Evolutionary conservation across 2,329 filamentous ascomycete species (phyloP).

Genomic region (Nannizzia gypsea): DNA sequence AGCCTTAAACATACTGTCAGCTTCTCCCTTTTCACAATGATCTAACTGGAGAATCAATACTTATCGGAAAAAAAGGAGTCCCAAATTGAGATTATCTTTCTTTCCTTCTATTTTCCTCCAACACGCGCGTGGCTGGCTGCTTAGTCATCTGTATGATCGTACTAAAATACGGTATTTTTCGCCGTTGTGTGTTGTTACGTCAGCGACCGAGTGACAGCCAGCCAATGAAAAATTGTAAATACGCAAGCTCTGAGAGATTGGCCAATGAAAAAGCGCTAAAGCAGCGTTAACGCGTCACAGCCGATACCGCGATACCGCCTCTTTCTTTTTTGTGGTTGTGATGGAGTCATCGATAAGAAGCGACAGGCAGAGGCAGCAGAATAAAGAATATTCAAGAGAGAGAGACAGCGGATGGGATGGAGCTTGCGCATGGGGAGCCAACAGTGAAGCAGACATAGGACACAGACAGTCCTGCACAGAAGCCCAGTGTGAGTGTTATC

Average conservation of each 20-base stretch:
- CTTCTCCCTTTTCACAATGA: too few species aligned
- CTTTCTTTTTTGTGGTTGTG: background rate
- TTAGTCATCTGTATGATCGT: background rate
- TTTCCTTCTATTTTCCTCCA: too few species aligned
- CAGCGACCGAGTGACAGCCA: background rate
- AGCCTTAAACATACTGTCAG: too few species aligned
- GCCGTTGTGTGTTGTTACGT: constrained; percentile 3
- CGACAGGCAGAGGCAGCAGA: too few species aligned
- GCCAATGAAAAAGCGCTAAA: background rate
- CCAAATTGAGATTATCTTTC: too few species aligned
- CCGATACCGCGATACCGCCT: background rate
- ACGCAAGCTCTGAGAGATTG: background rate
- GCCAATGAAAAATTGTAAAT: background rate
- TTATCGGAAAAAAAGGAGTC: too few species aligned
- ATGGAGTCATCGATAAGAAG: constrained; percentile 1
- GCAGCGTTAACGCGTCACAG: background rate
- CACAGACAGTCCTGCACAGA: background rate
- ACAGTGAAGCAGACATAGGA: background rate
- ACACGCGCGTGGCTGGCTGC: background rate
- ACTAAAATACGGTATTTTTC: background rate
- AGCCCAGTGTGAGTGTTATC: background rate
- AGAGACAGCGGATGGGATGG: background rate
- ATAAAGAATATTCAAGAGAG: background rate
- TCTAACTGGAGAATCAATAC: too few species aligned
- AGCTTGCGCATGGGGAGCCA: background rate